Conservation (phyloP, 805 yeast genomes). For the Millerozyma miso region DNA sequence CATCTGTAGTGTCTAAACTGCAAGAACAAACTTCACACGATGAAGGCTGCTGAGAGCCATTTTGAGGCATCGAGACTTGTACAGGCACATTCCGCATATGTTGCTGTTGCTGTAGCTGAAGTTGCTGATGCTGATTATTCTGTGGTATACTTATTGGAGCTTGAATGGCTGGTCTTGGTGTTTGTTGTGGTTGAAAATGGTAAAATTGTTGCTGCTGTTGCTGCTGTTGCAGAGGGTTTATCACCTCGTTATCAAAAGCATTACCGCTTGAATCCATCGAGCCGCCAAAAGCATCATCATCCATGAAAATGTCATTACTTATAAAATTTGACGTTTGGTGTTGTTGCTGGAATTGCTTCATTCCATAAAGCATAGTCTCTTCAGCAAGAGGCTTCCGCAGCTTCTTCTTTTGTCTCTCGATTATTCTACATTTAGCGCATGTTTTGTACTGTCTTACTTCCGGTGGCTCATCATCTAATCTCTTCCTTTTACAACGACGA, state of each 20-base stretch:
- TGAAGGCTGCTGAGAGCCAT: constrained; percentile 6
- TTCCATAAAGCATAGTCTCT: constrained; percentile 43
- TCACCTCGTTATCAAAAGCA: not conserved
- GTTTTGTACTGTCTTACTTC: constrained; percentile 55
- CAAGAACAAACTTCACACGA: constrained; percentile 26
- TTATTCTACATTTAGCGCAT: constrained; percentile 55
- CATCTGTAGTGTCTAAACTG: constrained; percentile 20
- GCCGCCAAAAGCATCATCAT: constrained; percentile 12
- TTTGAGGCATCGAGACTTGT: constrained; percentile 13
- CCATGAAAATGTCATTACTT: constrained; percentile 16
- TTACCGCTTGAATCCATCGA: not conserved
- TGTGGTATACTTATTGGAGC: constrained; percentile 1
- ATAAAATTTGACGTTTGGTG: constrained; percentile 21
- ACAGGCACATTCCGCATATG: constrained; percentile 8
- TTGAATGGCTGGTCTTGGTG: constrained; percentile 4
- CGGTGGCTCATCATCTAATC: constrained; percentile 52
- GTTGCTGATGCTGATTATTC: constrained; percentile 14
- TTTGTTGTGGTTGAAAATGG: constrained; percentile 7
- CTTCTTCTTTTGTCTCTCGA: constrained; percentile 45
- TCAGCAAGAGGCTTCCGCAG: constrained; percentile 43
- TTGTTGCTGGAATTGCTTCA: constrained; percentile 42
- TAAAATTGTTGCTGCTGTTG: constrained; percentile 10
- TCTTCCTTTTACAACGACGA: constrained; percentile 55
- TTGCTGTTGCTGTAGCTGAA: constrained; percentile 12
- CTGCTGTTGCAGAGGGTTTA: constrained; percentile 4